Percentiles rank a stretch among this genome's conserved stretches.
Conservation (phyloP, 148 eudicot species). For the Bassia scoparia region DNA sequence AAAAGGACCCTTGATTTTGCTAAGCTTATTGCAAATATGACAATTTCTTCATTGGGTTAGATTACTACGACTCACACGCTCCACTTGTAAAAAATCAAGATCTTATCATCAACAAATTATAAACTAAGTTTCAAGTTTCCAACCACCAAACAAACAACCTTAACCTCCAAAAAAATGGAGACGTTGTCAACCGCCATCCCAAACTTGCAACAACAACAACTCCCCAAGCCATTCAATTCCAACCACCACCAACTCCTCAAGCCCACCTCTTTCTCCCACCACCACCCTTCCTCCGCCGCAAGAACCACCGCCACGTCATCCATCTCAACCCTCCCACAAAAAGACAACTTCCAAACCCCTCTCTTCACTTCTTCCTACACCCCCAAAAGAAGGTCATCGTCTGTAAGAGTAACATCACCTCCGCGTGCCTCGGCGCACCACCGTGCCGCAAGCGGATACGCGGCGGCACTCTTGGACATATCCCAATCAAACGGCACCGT, state of each 20-base stretch:
- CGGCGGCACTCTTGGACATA: slow-evolving; percentile 64
- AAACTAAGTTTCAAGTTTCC: neutral
- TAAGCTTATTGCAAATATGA: neutral
- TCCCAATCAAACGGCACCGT: slow-evolving; percentile 35
- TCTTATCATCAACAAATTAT: neutral
- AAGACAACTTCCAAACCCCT: slow-evolving; percentile 31
- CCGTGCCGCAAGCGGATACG: slow-evolving; percentile 60
- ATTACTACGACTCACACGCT: too few relatives aligned
- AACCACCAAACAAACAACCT: neutral
- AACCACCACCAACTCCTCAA: slow-evolving; percentile 21
- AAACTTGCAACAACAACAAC: slow-evolving; percentile 29
- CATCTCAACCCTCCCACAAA: slow-evolving; percentile 22
- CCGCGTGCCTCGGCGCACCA: slow-evolving; percentile 26
- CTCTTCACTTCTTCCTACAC: slow-evolving; percentile 12
- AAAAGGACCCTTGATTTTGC: neutral
- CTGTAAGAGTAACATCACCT: neutral
- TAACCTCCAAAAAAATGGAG: slow-evolving; percentile 36
- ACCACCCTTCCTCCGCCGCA: slow-evolving; percentile 15
- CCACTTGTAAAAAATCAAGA: neutral
- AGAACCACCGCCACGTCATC: slow-evolving; percentile 19
- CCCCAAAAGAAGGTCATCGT: slow-evolving; percentile 1
- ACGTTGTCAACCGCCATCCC: slow-evolving; percentile 42
- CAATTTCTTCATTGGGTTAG: neutral
- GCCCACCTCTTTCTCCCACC: slow-evolving; percentile 11
- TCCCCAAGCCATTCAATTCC: slow-evolving; percentile 27